A percentile compares a stretch with the other conserved stretches of the same genome.
These are phyloP conservation scores for Juglanconis oblonga DNA, from an alignment of 2,329 filamentous ascomycete genomes.

Conservation along the genomic window DNA sequence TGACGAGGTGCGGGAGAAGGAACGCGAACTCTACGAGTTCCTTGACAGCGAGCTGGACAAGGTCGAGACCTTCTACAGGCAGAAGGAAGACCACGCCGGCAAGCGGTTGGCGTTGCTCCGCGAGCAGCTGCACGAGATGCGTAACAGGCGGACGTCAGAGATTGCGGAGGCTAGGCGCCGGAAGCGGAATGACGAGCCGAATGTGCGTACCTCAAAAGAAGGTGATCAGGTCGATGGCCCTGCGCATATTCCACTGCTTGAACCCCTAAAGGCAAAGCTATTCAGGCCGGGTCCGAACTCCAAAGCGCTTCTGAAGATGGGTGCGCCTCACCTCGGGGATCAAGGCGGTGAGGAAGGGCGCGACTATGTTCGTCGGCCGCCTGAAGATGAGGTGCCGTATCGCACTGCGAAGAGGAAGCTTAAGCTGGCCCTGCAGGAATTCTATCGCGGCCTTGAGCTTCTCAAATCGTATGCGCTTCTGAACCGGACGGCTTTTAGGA, in stretches of 20 bases:
- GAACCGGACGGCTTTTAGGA: constrained; percentile 90
- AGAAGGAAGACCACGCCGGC: constrained; percentile 83
- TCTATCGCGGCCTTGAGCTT: constrained; percentile 86
- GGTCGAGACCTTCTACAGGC: constrained; percentile 83
- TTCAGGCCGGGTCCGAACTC: constrained; percentile 60
- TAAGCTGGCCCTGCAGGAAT: constrained; percentile 87
- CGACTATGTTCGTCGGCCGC: constrained; percentile 51
- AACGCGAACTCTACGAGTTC: constrained; percentile 85
- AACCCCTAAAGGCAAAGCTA: constrained; percentile 52
- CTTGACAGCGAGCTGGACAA: constrained; percentile 84
- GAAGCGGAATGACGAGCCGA: constrained; percentile 28
- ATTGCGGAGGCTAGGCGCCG: constrained; percentile 44
- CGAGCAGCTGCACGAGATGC: constrained; percentile 89
- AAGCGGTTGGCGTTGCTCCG: constrained; percentile 68
- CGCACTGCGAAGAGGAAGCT: constrained; percentile 86
- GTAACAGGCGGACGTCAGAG: constrained; percentile 76
- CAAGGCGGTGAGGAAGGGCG: constrained; percentile 32
- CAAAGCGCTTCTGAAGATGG: constrained; percentile 55
- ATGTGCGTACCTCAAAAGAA: constrained; percentile 21
- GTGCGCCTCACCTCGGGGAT: constrained; percentile 41
- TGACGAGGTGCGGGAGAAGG: constrained; percentile 60
- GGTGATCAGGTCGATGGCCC: constrained; percentile 24
- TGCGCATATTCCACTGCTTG: constrained; percentile 38
- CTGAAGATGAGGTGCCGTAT: constrained; percentile 69
- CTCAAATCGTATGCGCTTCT: constrained; percentile 87